phyloP scores from a whole-genome alignment of 805 yeast species.

The Zygoascus bituminiphila region DNA sequence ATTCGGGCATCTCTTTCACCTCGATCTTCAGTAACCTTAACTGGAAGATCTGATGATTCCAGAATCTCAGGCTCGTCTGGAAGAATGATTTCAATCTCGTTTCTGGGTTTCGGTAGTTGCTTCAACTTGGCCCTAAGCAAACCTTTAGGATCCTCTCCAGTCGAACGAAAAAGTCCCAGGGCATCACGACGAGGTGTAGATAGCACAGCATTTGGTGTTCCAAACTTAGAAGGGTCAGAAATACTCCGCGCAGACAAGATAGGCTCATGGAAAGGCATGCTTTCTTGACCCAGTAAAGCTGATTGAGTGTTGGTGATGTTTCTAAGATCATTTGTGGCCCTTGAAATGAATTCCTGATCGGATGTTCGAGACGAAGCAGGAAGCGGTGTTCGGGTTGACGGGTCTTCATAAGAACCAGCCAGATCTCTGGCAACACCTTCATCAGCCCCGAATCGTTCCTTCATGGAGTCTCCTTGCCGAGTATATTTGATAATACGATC shows the following conservation, averaged over 20 bases:
- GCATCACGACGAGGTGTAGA: conserved; percentile 10
- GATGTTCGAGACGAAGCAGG: conserved; percentile 6
- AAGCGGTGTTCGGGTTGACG: background rate
- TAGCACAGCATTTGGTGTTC: conserved; percentile 1
- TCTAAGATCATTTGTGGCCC: conserved; percentile 31
- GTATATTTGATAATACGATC: conserved; percentile 27
- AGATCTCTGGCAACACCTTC: conserved; percentile 1
- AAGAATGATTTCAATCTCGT: conserved; percentile 29
- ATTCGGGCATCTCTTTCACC: conserved; percentile 18
- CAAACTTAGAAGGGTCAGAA: background rate
- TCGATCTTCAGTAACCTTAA: conserved; percentile 8
- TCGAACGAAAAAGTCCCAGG: background rate
- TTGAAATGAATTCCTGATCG: conserved; percentile 30
- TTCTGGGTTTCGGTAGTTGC: conserved; percentile 34
- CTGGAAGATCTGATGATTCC: conserved; percentile 10
- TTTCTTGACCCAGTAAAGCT: conserved; percentile 28
- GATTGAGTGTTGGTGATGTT: conserved; percentile 30
- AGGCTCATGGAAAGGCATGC: conserved; percentile 14
- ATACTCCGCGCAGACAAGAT: background rate
- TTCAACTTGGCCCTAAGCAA: conserved; percentile 12
- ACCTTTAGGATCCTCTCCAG: background rate
- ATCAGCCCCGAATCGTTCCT: conserved; percentile 7
- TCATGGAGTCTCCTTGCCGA: conserved; percentile 16
- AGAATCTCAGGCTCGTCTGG: conserved; percentile 28
- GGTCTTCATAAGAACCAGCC: background rate